These are phyloP conservation scores for Cerrena zonata DNA, from an alignment of 1,284 basidiomycete genomes.

Conservation along the genomic window DNA sequence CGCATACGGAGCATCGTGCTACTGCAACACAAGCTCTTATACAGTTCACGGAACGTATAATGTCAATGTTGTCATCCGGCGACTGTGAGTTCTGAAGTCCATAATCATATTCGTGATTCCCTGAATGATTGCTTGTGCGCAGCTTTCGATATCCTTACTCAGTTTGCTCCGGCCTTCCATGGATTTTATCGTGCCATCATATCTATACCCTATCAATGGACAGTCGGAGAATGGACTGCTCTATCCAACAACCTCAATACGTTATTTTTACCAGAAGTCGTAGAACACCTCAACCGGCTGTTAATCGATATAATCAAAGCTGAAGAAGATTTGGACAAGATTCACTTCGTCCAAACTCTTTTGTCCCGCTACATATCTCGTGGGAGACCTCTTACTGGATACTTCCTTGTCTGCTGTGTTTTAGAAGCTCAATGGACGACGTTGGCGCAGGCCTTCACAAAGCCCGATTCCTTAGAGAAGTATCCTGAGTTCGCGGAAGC, in stretches of 20 bases:
- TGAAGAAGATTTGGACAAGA: slow-evolving; percentile 43
- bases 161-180: slow-evolving; percentile 77
- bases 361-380: slow-evolving; percentile 71
- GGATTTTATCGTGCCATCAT: slow-evolving; percentile 83
- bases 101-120: too few species aligned
- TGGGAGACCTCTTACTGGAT: slow-evolving; percentile 77
- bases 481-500: slow-evolving; percentile 53
- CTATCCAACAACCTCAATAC: slow-evolving; percentile 50
- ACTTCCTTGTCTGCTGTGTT: slow-evolving; percentile 81
- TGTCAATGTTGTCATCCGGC: slow-evolving; percentile 48
- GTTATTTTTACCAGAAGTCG: slow-evolving; percentile 54
- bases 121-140: neutral
- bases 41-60: slow-evolving; percentile 53
- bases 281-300: slow-evolving; percentile 66
- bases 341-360: slow-evolving; percentile 64
- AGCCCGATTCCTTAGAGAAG: slow-evolving; percentile 29
- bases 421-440: slow-evolving; percentile 81
- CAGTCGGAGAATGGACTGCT: slow-evolving; percentile 56
- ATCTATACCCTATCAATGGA: slow-evolving; percentile 73
- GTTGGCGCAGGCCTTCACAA: slow-evolving; percentile 67
- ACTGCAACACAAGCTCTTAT: slow-evolving; percentile 52
- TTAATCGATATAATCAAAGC: slow-evolving; percentile 50
- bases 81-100: slow-evolving; percentile 37
- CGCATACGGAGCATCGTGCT: slow-evolving; percentile 43
- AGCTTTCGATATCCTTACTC: slow-evolving; percentile 67